phyloP scores from a whole-genome alignment of 352 stramenopile genomes.

The Globisporangium cederbergense region DNA sequence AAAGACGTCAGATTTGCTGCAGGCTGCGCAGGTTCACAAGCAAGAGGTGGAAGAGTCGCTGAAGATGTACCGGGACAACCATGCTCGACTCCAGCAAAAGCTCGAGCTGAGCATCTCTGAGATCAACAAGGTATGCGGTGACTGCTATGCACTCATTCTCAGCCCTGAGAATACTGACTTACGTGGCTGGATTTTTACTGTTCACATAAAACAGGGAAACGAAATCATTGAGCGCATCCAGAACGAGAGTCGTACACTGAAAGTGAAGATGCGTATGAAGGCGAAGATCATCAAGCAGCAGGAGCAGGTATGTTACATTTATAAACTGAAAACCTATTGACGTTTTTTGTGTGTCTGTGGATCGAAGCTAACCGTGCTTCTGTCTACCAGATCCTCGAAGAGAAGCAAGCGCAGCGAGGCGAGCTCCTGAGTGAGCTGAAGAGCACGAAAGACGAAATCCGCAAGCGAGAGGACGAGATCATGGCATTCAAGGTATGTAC shows the following conservation, averaged over 20 bases:
- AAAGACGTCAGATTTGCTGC: slow-evolving; percentile 69
- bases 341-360: not conserved
- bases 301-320: slow-evolving; percentile 45
- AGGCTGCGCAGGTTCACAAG: slow-evolving; percentile 67
- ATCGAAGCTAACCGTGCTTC: slow-evolving; percentile 8
- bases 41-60: slow-evolving; percentile 84
- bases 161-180: not conserved
- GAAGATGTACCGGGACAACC: slow-evolving; percentile 86
- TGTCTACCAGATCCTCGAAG: slow-evolving; percentile 50
- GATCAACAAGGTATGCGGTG: slow-evolving; percentile 83
- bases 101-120: slow-evolving; percentile 87
- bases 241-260: slow-evolving; percentile 70
- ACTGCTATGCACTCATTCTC: not conserved
- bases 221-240: slow-evolving; percentile 90
- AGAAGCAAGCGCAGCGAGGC: slow-evolving; percentile 75
- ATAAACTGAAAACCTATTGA: not conserved
- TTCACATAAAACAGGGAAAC: slow-evolving; percentile 50
- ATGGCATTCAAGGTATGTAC: slow-evolving; percentile 44
- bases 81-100: slow-evolving; percentile 81
- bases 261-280: slow-evolving; percentile 85
- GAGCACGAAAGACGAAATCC: slow-evolving; percentile 58
- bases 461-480: slow-evolving; percentile 69
- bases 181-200: not conserved
- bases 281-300: slow-evolving; percentile 89
- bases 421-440: slow-evolving; percentile 63